phyloP scores from a whole-genome alignment of 805 yeast genomes.

The Saccharomycopsis sp. region DNA sequence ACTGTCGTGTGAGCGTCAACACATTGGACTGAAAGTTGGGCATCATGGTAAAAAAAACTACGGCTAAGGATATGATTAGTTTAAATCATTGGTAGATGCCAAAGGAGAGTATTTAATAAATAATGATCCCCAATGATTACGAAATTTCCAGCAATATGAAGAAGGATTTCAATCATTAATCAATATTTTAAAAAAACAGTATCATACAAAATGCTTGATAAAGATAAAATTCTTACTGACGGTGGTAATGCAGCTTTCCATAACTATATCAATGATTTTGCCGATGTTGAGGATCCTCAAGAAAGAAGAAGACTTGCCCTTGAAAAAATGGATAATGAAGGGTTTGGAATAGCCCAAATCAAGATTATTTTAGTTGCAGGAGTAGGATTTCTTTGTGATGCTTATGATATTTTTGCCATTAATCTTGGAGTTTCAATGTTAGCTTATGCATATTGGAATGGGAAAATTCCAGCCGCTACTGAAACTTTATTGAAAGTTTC shows the following conservation, averaged over 20 bases:
- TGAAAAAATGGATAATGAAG: constrained; percentile 72
- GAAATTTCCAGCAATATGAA: too few species aligned
- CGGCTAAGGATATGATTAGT: too few species aligned
- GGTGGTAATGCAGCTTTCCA: constrained; percentile 88
- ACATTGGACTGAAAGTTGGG: too few species aligned
- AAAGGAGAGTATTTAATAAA: too few species aligned
- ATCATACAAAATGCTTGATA: too few species aligned
- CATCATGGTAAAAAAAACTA: too few species aligned
- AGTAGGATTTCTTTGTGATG: constrained; percentile 88
- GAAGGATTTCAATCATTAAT: too few species aligned
- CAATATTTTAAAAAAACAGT: too few species aligned
- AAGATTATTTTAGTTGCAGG: constrained; percentile 81
- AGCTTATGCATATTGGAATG: constrained; percentile 62
- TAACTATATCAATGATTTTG: constrained; percentile 68
- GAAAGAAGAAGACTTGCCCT: constrained; percentile 81
- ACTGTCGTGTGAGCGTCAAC: too few species aligned
- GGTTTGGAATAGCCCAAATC: constrained; percentile 73
- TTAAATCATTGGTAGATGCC: too few species aligned
- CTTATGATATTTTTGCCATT: constrained; percentile 88
- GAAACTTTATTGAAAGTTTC: constrained; percentile 73
- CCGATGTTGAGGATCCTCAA: constrained; percentile 73
- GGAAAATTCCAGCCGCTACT: constrained; percentile 57
- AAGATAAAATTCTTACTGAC: constrained; percentile 4
- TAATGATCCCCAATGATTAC: too few species aligned
- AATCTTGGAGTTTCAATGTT: constrained; percentile 75